phyloP scores from a whole-genome alignment of 2,329 filamentous ascomycete genomes.

The Samsoniella hepiali region DNA sequence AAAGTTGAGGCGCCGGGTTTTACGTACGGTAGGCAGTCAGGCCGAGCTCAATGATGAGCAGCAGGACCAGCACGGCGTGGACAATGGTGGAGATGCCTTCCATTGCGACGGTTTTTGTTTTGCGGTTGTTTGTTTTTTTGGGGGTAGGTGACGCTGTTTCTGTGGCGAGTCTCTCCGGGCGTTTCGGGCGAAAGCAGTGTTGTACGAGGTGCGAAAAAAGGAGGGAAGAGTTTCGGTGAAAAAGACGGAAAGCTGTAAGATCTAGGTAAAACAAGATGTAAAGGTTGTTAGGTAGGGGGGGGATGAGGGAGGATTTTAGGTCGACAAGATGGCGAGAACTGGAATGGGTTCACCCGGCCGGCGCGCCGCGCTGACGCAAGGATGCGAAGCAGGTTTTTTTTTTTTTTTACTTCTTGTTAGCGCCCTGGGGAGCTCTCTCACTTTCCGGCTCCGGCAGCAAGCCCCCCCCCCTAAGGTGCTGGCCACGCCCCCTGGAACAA shows the following conservation, averaged over 20 bases:
- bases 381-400: slow-evolving; percentile 16
- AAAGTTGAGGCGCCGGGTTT: not conserved
- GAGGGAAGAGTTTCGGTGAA: not conserved
- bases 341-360: not conserved
- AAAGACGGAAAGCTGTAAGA: not conserved
- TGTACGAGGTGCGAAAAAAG: not conserved
- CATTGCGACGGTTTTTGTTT: slow-evolving; percentile 38
- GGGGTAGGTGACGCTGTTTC: not conserved
- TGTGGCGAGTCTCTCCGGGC: not conserved
- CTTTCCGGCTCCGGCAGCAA: not conserved
- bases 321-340: not conserved
- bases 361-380: slow-evolving; percentile 13
- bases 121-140: not conserved
- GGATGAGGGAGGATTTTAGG: not conserved
- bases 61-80: slow-evolving; percentile 63
- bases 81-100: slow-evolving; percentile 54
- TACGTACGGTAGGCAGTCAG: slow-evolving; percentile 67
- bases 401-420: not conserved
- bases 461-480: not conserved
- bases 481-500: too few relatives aligned
- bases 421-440: not conserved
- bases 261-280: not conserved
- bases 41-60: slow-evolving; percentile 72
- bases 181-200: not conserved
- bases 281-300: not conserved